Base-by-base conservation (phyloP, 805 yeast genomes). In the Myxozyma kluyveri region DNA sequence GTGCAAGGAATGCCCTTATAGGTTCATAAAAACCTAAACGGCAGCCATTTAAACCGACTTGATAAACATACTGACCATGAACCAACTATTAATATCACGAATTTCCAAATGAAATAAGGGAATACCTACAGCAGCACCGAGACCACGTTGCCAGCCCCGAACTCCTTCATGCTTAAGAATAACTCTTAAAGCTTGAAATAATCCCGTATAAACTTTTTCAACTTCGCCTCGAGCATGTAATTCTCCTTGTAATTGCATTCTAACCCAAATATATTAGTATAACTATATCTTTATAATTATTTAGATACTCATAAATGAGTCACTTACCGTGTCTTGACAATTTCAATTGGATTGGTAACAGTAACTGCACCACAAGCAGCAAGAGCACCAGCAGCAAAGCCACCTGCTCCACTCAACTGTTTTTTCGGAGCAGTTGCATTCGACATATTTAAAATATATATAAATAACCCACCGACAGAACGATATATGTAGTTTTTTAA, bases 291-390 rank as follows among this genome's bases (percentile, higher is more conserved):
- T 40, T 6, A n/a, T 27, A 17, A 12, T 18, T 6, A 2, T 35
- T 2, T 2, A 14, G 35, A 7, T 18, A 27, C 5, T n/a, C n/a
- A n/a, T n/a, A n/a, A n/a, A n/a, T n/a, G n/a, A n/a, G n/a, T n/a
- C n/a, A n/a, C n/a, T 3, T 46, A 64, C 61, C 69, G 64, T 6
- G 96, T 93, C 72, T 93, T 93, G 61, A 91, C 88, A 56, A 93
- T 75, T 69, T 93, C 99, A 57, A 93, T 84, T 4, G 99, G 99
- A 67, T 93, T 93, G 3, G 98, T 90, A 66, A 91, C 83, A 0
- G 97, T 91, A 41, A 93, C 99, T 0, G 99, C 98, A 49, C 95
- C 93, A 73, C 98, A 90, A 2, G 98, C 97, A 2, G 99, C 99
- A 14, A 86, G 52, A 6, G 93, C 96, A 50, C 96, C 97, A 3